Base-by-base conservation (phyloP, 2,329 filamentous ascomycete genomes). In the Xylaria digitata region DNA sequence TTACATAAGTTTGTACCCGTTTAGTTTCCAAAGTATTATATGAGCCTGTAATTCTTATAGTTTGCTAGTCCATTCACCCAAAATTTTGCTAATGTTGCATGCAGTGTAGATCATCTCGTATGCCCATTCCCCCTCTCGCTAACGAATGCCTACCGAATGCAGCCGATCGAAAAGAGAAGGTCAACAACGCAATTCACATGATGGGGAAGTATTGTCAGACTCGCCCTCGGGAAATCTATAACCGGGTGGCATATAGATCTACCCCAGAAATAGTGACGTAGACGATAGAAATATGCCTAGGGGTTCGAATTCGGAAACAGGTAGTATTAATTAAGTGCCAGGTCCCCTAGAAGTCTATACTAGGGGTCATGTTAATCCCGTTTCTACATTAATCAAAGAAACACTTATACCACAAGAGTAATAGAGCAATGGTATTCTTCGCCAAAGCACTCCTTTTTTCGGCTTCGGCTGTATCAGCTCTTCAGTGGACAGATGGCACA, bases 401-500 rank as follows among this genome's bases (percentile, higher is more conserved):
- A 8, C 52, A 48, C 19, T 42, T 9, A 32, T 6, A 37, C 9
- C 53, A 43, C 17, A 19, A 42, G 9, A 15, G 11, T 9, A 49
- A 34, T 9, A 50, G 17, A 42, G 17, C 43, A 17, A 52, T 8
- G 1, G 64, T 67, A 64, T 45, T 17, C 43, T 48, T 67, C 2
- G 45, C 15, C 21, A 59, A 45, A 3, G 53, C 57, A 37, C 19
- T 69, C n/a, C 8, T 69, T 7, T 26, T 67, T 5, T 42, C 61
- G 6, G 43, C 42, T 23, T 49, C 68, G 7, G 34, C 66, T 11
- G 63, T 66, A 50, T 66, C 48, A 11, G 66, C 68, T 26, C 63
- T 70, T 4, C 52, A 66, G 60, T 68, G 66, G 68, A 42, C 62
- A n/a, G 66, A 70, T 34, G 68, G 68, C 17, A 60, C 68, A 32